Evolutionary conservation across 345 rosid species (phyloP), one percentile per base, ranked within the genome.

Genomic region (Sisymbrium irio): DNA sequence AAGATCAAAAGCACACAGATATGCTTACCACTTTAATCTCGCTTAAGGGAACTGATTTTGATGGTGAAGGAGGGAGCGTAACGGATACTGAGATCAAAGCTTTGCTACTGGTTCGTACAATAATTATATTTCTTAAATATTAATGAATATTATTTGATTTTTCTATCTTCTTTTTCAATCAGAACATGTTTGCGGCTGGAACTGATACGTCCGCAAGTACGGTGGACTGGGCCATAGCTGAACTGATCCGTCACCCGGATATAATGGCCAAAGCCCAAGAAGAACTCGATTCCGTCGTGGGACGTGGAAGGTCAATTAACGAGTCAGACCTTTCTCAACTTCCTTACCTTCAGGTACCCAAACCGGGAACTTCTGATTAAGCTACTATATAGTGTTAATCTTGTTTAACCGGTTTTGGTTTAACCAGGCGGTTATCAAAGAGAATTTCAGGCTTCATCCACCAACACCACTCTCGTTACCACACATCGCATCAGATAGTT

Each of bases 171-270:
- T 53, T 5, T 5, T 8, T 14, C 44, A 33, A 39, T 45, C 82
- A 90, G 96, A 85, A 91, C 68, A 89, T 94, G 98, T 91, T 94
- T 51, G 78, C 90, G 0, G 97, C 98, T 2, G 98, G 97, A 1
- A 94, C 98, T 0, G 98, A 94, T 82, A 94, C 98, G 44, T 80
- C 97, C n/a, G 84, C 96, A 5, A 87, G 96, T 74, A 94, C 98
- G 0, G 84, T 83, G 18, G 98, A 94, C 19, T 94, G 98, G 98
- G 95, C 93, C 46, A 82, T 91, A 19, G 91, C 98, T 0, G 98
- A 94, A 39, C 76, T 94, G 0, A 84, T 94, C 8, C 86, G 97
- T 12, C 92, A 91, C 61, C 98, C 97, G 1, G 53, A 68, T 3
- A 79, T 84, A 64, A 46, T 88, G 62, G 75, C 73, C 46, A 80